Conservation (phyloP, 164 flowering plant genomes). For the Euptelea pleiosperma region DNA sequence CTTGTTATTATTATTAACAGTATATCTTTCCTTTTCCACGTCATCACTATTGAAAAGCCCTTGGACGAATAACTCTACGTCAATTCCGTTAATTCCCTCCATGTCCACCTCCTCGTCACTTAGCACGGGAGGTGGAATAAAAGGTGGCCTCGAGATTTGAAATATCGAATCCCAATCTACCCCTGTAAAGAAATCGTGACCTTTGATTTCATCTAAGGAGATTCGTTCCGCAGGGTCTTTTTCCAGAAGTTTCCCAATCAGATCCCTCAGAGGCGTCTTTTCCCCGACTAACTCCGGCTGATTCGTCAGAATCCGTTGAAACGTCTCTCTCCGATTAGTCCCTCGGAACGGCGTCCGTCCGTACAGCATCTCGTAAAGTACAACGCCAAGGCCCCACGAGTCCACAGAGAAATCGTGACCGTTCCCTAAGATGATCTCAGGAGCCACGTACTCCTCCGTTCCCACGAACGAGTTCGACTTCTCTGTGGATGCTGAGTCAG, state of each 20-base stretch:
- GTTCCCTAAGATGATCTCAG: constrained; percentile 66
- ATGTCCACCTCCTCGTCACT: constrained; percentile 17
- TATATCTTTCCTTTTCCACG: neutral
- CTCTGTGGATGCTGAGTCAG: constrained; percentile 28
- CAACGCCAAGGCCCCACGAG: constrained; percentile 89
- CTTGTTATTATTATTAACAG: neutral
- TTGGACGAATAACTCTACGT: constrained; percentile 55
- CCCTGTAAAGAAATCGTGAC: constrained; percentile 64
- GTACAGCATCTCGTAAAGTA: constrained; percentile 92
- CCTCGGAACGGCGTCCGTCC: constrained; percentile 83
- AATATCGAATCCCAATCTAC: constrained; percentile 55
- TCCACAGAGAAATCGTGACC: constrained; percentile 88
- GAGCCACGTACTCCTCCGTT: constrained; percentile 95
- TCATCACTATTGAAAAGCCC: constrained; percentile 26
- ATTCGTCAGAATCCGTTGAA: constrained; percentile 51
- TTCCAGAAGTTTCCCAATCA: constrained; percentile 58
- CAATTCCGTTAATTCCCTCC: constrained; percentile 35
- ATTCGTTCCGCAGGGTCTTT: constrained; percentile 67
- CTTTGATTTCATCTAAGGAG: constrained; percentile 49
- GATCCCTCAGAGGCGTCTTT: constrained; percentile 62
- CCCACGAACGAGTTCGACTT: constrained; percentile 92
- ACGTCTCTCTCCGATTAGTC: constrained; percentile 67
- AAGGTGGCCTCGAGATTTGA: constrained; percentile 62
- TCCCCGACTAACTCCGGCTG: constrained; percentile 63
- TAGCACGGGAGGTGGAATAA: constrained; percentile 36